A percentile compares a stretch with the other conserved stretches of the same genome.
Evolutionary conservation across 192 early-diverging fungal species (phyloP).

Genomic region (Piromyces sp.): DNA sequence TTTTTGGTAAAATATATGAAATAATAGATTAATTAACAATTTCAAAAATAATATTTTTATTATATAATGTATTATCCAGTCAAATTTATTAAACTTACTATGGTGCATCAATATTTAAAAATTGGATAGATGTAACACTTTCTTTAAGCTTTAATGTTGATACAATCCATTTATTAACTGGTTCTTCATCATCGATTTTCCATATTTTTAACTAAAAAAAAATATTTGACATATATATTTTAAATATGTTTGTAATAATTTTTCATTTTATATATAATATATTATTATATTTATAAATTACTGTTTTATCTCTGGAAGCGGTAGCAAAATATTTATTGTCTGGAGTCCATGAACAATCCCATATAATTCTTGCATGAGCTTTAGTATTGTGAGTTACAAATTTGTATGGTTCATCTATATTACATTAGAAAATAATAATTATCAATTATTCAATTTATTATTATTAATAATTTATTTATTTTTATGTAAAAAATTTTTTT

Average conservation of each 20-base stretch:
- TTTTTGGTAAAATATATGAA: no score
- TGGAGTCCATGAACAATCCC: slow-evolving; percentile 69
- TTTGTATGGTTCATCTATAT: slow-evolving; percentile 25
- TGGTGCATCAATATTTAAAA: slow-evolving; percentile 20
- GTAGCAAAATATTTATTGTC: slow-evolving; percentile 73
- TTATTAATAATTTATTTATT: no score
- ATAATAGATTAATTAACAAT: no score
- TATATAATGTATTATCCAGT: no score
- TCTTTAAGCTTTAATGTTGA: slow-evolving; percentile 57
- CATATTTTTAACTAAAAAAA: slow-evolving; percentile 63
- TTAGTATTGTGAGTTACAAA: slow-evolving; percentile 33
- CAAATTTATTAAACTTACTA: background rate
- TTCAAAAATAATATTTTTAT: no score
- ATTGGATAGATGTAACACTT: slow-evolving; percentile 68
- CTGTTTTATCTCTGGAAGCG: slow-evolving; percentile 78
- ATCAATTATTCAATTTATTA: no score
- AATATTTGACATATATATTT: no score
- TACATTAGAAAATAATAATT: background rate
- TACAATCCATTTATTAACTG: slow-evolving; percentile 17
- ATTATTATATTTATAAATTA: no score
- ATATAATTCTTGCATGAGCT: slow-evolving; percentile 84
- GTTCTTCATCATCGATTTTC: slow-evolving; percentile 11
- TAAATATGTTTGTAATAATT: no score
- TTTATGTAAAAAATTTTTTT: no score
- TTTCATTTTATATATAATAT: background rate